Base-by-base conservation (phyloP, 768 basidiomycete genomes). In the Trametes meyenii region DNA sequence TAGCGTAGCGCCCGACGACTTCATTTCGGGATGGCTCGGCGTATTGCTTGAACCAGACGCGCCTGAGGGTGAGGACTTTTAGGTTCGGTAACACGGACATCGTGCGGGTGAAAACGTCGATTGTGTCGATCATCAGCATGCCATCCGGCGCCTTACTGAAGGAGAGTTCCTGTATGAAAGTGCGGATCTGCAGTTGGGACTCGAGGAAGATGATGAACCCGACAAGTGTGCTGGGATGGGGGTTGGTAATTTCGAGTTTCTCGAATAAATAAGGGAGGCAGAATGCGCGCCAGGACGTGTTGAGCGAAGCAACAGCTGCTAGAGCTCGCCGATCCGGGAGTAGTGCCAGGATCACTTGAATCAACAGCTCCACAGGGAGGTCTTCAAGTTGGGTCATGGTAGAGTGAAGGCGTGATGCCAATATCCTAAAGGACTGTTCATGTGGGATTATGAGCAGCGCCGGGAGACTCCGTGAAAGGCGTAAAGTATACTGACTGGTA, bases 181-280 rank as follows among this genome's bases (percentile, higher is more conserved):
- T 6, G 11, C 50, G 50, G n/a, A 52, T 19, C 7, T 52, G 35
- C 10, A 36, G 19, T n/a, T 5, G 5, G 2, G 8, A 35, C 36
- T 52, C 50, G 35, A 38, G 35, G 50, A 52, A 52, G 38, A 52
- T 52, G 19, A 52, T 35, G 35, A 52, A 39, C 14, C 21, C 36
- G 36, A 52, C 6, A 12, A 52, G 50, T 14, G 5, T 5, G 35
- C 36, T n/a, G 16, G 35, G 16, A 13, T 36, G 19, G 12, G 36
- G 35, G n/a, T 16, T 29, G 14, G 38, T 39, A 12, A 52, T 19
- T 36, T 39, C 50, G 35, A 52, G 19, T 2, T n/a, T 3, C n/a
- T 40, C 35, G 50, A 40, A 52, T 6, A 52, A 36, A 21, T 52
- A 40, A 8, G 50, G 38, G 19, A 52, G 36, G 38, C 50, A 52